These are phyloP conservation scores for Thraustochytrium striatum DNA, from an alignment of 352 stramenopile genomes.

Conservation along the genomic window DNA sequence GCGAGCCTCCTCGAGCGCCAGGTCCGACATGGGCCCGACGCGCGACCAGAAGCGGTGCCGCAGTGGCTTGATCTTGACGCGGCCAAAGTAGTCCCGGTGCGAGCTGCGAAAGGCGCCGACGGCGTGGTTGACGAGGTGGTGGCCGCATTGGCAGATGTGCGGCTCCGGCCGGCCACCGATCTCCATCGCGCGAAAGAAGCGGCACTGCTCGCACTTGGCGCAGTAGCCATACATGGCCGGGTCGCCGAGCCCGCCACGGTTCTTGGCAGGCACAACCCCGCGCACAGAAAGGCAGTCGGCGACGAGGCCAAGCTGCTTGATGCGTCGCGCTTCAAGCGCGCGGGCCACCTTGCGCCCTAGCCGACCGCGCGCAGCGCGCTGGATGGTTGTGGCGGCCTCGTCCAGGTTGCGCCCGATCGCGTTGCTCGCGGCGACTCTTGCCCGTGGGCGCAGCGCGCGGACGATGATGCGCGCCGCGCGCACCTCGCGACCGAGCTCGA, in stretches of 20 bases:
- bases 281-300: background rate
- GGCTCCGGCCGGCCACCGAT: background rate
- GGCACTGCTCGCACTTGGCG: background rate
- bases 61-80: background rate
- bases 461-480: background rate
- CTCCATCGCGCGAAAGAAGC: background rate
- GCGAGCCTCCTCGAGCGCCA: background rate
- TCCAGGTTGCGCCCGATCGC: background rate
- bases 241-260: background rate
- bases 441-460: background rate
- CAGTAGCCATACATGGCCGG: background rate
- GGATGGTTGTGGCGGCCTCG: background rate
- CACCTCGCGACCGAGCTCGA: background rate
- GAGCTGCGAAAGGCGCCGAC: background rate
- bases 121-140: background rate
- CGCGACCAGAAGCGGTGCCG: background rate
- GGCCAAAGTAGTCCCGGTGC: background rate
- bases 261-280: background rate
- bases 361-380: background rate
- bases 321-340: background rate
- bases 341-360: background rate
- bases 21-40: background rate
- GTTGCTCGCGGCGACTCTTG: background rate
- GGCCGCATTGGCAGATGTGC: background rate
- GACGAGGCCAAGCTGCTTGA: background rate